These are phyloP conservation scores for Xylariaceae sp. DNA, from an alignment of 2,329 filamentous ascomycete genomes.

Conservation along the genomic window DNA sequence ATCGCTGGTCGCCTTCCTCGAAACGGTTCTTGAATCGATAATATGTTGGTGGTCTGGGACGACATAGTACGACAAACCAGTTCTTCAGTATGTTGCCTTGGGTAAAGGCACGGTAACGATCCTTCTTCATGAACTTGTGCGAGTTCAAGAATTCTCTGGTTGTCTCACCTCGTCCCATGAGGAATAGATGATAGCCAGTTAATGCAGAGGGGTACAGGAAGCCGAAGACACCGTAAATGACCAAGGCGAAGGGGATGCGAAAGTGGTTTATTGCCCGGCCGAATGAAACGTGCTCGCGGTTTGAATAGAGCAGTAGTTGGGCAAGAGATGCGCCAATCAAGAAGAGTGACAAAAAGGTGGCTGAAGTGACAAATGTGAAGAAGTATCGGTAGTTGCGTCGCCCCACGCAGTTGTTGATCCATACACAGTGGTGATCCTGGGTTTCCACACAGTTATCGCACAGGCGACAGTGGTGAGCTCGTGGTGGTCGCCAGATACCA, in stretches of 20 bases:
- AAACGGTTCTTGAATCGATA: slow-evolving; percentile 79
- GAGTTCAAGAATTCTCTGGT: slow-evolving; percentile 95
- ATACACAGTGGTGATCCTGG: slow-evolving; percentile 96
- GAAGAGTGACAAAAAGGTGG: slow-evolving; percentile 72
- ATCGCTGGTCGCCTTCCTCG: slow-evolving; percentile 76
- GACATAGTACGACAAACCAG: slow-evolving; percentile 73
- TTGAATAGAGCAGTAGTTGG: slow-evolving; percentile 72
- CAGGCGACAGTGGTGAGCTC: slow-evolving; percentile 91
- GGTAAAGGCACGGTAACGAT: slow-evolving; percentile 86
- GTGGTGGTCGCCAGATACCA: slow-evolving; percentile 93
- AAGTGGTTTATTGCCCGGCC: slow-evolving; percentile 63
- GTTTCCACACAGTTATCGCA: slow-evolving; percentile 98
- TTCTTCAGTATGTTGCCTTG: slow-evolving; percentile 74
- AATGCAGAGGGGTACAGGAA: slow-evolving; percentile 79
- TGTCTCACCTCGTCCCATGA: slow-evolving; percentile 88
- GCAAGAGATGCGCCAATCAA: slow-evolving; percentile 74
- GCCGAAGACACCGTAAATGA: slow-evolving; percentile 73
- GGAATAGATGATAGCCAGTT: slow-evolving; percentile 84
- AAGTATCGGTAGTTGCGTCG: slow-evolving; percentile 98
- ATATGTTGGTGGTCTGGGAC: slow-evolving; percentile 83
- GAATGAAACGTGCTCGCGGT: slow-evolving; percentile 63
- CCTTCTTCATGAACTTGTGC: slow-evolving; percentile 89
- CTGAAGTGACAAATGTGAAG: slow-evolving; percentile 81
- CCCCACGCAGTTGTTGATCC: slow-evolving; percentile 97
- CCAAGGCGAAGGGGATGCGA: slow-evolving; percentile 81